Evolutionary conservation across 306 rosid genomes (phyloP).

Genomic region (Quercus cerris): DNA sequence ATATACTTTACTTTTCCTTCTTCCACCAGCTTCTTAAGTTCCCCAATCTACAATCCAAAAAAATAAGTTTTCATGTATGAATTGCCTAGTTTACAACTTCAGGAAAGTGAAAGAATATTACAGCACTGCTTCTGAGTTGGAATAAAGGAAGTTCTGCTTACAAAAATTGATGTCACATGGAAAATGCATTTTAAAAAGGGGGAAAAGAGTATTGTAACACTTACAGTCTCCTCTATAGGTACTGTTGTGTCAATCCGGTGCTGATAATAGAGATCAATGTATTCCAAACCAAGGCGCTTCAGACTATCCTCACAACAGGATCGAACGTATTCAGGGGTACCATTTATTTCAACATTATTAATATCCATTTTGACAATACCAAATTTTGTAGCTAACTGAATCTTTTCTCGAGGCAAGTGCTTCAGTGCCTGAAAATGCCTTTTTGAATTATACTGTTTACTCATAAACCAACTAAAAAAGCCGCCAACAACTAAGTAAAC

Average conservation of each 20-base stretch:
- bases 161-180: neutral
- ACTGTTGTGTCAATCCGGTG: conserved; percentile 74
- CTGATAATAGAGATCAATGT: conserved; percentile 83
- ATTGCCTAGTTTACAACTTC: neutral
- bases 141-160: neutral
- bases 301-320: conserved; percentile 76
- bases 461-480: neutral
- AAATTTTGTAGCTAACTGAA: conserved; percentile 82
- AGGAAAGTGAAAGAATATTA: neutral
- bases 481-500: neutral
- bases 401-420: conserved; percentile 62
- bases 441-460: neutral
- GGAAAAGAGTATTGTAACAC: neutral
- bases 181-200: neutral
- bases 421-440: conserved; percentile 46
- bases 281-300: conserved; percentile 64
- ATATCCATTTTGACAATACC: conserved; percentile 44
- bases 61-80: neutral
- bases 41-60: conserved; percentile 42
- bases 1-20: conserved; percentile 62
- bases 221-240: conserved; percentile 82
- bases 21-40: conserved; percentile 56
- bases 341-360: conserved; percentile 35
- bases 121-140: neutral
- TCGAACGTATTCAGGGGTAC: conserved; percentile 75